A percentile compares a stretch with the other conserved stretches of the same genome.
Evolutionary conservation across 2,329 filamentous ascomycete genomes (phyloP).

Genomic region (Didymella pinodella): DNA sequence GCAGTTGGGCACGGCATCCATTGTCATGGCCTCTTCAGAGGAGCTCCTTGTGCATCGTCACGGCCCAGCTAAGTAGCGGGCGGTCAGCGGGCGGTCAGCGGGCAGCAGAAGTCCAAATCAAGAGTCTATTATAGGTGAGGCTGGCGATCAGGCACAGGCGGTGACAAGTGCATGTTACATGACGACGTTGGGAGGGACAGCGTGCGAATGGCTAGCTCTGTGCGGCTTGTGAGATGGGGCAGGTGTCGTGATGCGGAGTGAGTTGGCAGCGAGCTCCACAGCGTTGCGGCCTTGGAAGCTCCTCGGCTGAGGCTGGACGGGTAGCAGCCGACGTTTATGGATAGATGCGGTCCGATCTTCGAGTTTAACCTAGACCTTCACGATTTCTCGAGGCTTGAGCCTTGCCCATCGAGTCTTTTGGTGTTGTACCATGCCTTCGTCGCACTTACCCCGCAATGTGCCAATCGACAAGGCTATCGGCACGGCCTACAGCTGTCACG

Average conservation of each 20-base stretch:
- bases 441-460: conserved; percentile 19
- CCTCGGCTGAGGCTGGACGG: background rate
- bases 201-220: conserved; percentile 42
- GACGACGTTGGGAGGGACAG: conserved; percentile 41
- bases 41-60: conserved; percentile 41
- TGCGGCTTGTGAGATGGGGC: conserved; percentile 43
- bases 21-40: conserved; percentile 37
- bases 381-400: background rate
- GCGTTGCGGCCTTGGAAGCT: background rate
- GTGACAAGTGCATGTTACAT: conserved; percentile 51
- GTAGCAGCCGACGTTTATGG: background rate
- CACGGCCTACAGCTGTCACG: conserved; percentile 3
- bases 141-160: conserved; percentile 43
- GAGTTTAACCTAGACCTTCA: background rate
- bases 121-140: conserved; percentile 13
- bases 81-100: background rate
- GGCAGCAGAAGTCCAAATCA: conserved; percentile 10
- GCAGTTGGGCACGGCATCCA: conserved; percentile 52
- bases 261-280: conserved; percentile 45
- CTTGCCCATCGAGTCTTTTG: background rate
- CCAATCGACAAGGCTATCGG: conserved; percentile 4
- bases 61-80: conserved; percentile 21
- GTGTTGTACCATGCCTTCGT: conserved; percentile 1
- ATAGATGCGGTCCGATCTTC: background rate
- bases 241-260: conserved; percentile 46